phyloP scores from a whole-genome alignment of 768 basidiomycete species.

The Cystofilobasidium macerans region DNA sequence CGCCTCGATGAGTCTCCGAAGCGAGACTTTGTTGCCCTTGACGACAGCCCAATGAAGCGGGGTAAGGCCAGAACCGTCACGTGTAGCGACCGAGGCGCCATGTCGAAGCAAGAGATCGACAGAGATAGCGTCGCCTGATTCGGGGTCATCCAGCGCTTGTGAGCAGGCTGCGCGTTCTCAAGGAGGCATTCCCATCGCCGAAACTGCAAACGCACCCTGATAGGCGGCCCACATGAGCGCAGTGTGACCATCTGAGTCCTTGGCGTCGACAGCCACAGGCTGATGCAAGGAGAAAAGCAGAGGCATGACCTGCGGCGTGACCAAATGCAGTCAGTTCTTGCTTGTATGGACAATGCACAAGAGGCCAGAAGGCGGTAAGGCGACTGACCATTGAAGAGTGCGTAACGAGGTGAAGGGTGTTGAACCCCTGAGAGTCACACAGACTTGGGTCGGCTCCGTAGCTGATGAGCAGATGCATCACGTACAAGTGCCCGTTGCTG shows the following conservation, averaged over 20 bases:
- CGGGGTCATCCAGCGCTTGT: too few relatives aligned
- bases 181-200: too few relatives aligned
- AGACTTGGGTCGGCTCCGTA: conserved; percentile 89
- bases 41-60: conserved; percentile 98
- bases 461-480: conserved; percentile 80
- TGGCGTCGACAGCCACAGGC: conserved; percentile 79
- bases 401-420: conserved; percentile 80
- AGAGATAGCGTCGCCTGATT: conserved; percentile 70
- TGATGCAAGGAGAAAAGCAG: conserved; percentile 83
- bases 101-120: conserved; percentile 82
- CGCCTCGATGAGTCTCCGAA: conserved; percentile 70
- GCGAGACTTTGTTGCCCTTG: conserved; percentile 72
- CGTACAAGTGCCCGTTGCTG: conserved; percentile 86
- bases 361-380: background rate
- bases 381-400: conserved; percentile 23
- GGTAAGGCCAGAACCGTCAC: conserved; percentile 71
- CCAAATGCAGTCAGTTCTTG: too few relatives aligned
- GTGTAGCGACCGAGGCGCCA: conserved; percentile 64
- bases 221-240: conserved; percentile 98
- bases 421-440: conserved; percentile 87
- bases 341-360: background rate
- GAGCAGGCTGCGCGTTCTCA: too few relatives aligned
- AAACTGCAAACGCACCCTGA: conserved; percentile 47
- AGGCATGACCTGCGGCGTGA: conserved; percentile 76
- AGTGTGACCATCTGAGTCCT: conserved; percentile 85